Conservation (phyloP, 129 eudicot genomes). For the Oenanthe sinensis region DNA sequence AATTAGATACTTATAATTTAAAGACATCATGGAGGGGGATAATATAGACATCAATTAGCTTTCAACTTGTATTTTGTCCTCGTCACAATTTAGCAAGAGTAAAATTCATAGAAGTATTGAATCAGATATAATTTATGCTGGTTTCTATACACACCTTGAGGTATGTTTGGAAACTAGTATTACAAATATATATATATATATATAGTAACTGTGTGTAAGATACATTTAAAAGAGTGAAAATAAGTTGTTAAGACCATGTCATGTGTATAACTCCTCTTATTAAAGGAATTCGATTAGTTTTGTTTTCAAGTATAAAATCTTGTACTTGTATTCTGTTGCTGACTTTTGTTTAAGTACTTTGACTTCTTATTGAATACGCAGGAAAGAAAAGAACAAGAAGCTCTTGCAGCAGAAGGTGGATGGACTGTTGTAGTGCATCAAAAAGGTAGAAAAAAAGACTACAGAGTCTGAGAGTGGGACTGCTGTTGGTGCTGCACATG, state of each 20-base stretch:
- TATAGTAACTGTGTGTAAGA: neutral
- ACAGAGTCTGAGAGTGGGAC: constrained; percentile 74
- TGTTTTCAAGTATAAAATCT: neutral
- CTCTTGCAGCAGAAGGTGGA: constrained; percentile 71
- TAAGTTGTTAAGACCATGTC: neutral
- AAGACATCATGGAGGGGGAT: neutral
- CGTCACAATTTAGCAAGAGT: neutral
- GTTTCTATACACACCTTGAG: neutral
- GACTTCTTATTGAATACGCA: constrained; percentile 16
- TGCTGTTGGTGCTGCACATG: constrained; percentile 75
- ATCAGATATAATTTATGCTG: neutral
- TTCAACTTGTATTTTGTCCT: neutral
- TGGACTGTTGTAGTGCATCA: constrained; percentile 88
- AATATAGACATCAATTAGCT: too few species aligned
- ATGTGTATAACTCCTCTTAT: neutral
- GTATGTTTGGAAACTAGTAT: neutral
- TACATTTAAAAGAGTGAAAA: neutral
- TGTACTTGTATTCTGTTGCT: neutral
- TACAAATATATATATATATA: neutral
- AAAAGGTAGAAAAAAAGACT: constrained; percentile 77
- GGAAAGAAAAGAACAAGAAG: constrained; percentile 67
- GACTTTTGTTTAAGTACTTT: neutral
- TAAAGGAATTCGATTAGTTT: neutral
- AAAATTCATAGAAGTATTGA: neutral
- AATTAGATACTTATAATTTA: neutral